Percentiles rank a stretch among this genome's conserved stretches.
Evolutionary conservation across 345 rosid genomes (phyloP).

Genomic region (Firmiana major): DNA sequence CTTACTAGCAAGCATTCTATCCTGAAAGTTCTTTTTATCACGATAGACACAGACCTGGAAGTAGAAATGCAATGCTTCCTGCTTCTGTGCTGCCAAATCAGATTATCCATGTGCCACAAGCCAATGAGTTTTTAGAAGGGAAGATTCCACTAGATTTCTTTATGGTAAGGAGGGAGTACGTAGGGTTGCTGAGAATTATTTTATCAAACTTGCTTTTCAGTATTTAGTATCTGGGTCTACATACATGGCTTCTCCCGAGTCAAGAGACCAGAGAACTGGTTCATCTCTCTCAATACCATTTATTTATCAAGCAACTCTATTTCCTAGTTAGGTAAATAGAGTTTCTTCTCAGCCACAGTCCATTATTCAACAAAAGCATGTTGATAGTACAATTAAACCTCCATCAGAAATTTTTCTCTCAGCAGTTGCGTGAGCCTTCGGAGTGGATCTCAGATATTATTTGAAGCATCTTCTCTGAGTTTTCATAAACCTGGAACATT

Average conservation of each 20-base stretch:
- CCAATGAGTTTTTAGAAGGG: not conserved
- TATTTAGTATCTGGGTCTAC: not conserved
- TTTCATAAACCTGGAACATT: not conserved
- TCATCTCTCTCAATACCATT: not conserved
- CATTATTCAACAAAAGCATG: not conserved
- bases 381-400: not conserved
- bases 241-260: not conserved
- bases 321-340: not conserved
- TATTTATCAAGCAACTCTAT: not conserved
- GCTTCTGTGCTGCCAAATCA: not conserved
- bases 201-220: not conserved
- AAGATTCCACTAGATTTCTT: not conserved
- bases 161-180: not conserved
- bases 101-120: not conserved
- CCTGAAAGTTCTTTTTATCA: conserved; percentile 3
- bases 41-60: not conserved
- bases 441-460: not conserved
- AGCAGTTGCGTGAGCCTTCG: not conserved
- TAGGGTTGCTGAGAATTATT: not conserved
- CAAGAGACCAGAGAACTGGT: not conserved
- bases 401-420: not conserved
- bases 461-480: not conserved
- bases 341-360: not conserved
- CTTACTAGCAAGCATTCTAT: not conserved
- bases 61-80: not conserved